phyloP scores from a whole-genome alignment of 305 asterid genomes.

The Fraxinus albicans region DNA sequence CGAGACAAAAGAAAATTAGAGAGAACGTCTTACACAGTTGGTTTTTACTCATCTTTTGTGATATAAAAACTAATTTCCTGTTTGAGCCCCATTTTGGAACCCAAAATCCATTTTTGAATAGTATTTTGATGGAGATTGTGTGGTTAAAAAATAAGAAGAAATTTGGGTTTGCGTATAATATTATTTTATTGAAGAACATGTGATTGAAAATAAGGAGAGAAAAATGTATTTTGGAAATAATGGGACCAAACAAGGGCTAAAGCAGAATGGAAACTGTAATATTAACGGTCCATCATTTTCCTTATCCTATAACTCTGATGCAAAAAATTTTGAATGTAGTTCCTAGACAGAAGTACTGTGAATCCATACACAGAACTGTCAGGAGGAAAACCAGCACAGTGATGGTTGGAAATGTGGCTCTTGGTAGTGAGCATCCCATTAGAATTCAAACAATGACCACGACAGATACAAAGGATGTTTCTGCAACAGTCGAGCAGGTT shows the following conservation, averaged over 20 bases:
- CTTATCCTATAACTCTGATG: constrained; percentile 22
- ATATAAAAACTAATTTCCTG: background rate
- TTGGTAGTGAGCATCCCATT: constrained; percentile 97
- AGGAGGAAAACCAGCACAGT: constrained; percentile 94
- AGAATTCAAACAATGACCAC: constrained; percentile 99
- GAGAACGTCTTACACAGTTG: background rate
- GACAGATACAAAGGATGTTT: constrained; percentile 91
- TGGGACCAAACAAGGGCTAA: background rate
- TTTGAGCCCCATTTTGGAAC: background rate
- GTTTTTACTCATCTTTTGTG: background rate
- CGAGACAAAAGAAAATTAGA: background rate
- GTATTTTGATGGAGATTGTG: background rate
- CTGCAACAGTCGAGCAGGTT: constrained; percentile 97
- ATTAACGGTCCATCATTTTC: background rate
- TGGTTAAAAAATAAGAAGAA: background rate
- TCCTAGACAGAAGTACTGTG: constrained; percentile 95
- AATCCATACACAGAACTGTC: constrained; percentile 78
- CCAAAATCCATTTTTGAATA: background rate
- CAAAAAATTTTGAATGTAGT: constrained; percentile 47
- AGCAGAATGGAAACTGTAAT: background rate
- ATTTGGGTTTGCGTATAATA: background rate
- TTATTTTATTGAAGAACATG: background rate
- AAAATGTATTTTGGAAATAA: no score
- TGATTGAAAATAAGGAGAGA: no score
- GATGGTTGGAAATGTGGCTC: constrained; percentile 96